Conservation (phyloP, 2,329 filamentous ascomycete species). For the Cylindrodendrum hubeiense region DNA sequence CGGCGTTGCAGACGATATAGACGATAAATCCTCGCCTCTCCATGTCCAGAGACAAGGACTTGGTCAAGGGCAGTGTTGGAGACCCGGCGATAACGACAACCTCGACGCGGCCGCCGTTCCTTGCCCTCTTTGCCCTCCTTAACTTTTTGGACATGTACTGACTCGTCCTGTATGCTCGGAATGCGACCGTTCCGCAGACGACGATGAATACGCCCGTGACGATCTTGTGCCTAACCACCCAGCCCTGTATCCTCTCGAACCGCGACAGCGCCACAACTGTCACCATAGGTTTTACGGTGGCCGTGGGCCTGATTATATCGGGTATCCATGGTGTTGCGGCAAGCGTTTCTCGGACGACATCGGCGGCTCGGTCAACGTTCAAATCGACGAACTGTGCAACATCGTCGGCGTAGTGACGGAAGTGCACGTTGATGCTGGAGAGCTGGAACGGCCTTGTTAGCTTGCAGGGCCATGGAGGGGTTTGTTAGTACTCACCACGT, state of each 20-base stretch:
- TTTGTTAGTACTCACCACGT: constrained; percentile 69
- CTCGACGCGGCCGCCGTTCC: constrained; percentile 87
- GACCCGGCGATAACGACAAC: constrained; percentile 92
- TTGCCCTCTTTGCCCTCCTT: constrained; percentile 81
- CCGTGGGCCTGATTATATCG: constrained; percentile 71
- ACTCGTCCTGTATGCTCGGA: constrained; percentile 62
- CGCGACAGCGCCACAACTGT: constrained; percentile 50
- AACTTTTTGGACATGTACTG: constrained; percentile 68
- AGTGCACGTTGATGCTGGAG: constrained; percentile 69
- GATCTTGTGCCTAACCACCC: constrained; percentile 80
- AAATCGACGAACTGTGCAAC: constrained; percentile 85
- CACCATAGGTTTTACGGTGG: constrained; percentile 56
- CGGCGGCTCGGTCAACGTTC: constrained; percentile 82
- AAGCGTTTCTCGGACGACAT: constrained; percentile 76
- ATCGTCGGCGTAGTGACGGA: constrained; percentile 77
- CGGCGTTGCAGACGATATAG: constrained; percentile 87
- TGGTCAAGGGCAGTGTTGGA: constrained; percentile 84
- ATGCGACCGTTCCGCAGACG: constrained; percentile 74
- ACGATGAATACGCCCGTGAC: constrained; percentile 79
- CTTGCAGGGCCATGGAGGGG: background rate
- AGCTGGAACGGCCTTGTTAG: constrained; percentile 55
- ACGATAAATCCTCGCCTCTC: constrained; percentile 94
- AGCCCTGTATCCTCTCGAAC: constrained; percentile 72
- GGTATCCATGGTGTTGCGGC: constrained; percentile 80
- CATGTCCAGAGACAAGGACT: constrained; percentile 85